Base-by-base conservation (phyloP, 352 stramenopile species). In the Phytophthora foliorum region DNA sequence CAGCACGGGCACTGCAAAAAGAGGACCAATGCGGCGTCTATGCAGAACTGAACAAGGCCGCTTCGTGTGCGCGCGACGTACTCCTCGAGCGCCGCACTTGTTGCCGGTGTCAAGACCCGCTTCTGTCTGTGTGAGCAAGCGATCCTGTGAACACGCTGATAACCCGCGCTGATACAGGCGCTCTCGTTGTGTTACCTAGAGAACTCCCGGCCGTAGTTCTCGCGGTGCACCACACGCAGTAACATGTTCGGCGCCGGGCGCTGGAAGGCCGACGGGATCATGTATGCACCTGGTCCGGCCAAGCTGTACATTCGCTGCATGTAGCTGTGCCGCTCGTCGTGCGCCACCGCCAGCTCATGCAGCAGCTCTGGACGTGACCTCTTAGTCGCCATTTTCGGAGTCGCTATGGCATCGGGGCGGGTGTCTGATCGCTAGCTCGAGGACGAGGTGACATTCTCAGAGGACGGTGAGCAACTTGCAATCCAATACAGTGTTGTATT, bases 151-250 rank as follows among this genome's bases (percentile, higher is more conserved):
- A 44, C 36, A 57, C 25, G 56, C 38, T 55, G 44, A 64, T 57
- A 57, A 67, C 48, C 44, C 45, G 46, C 32, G 51, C 41, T 59
- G 44, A 65, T 57, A 57, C 19, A 49, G 46, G 31, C 24, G 39
- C 34, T 7, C 34, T 19, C 14, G 34, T 49, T n/a, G 41, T 45
- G 48, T 48, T 48, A 90, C 81, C 79, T 79, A 14, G 81, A 74
- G 59, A 90, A 91, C 22, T 91, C 79, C 24, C 83, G 73, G 32
- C 83, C 83, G 36, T 83, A 91, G 14, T 68, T 74, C 27, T 82
- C 59, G 29, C 73, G 80, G 32, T 90, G 83, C 44, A 90, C 72
- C 10, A 74, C 67, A 25, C 72, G 79, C 29, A 87, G 50, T 17
- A 79, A 54, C 29, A 77, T 53, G 36, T 89, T 90, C 11, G 70